Conservation (phyloP, 2,329 filamentous ascomycete genomes). For the Sclerotinia glacialis region DNA sequence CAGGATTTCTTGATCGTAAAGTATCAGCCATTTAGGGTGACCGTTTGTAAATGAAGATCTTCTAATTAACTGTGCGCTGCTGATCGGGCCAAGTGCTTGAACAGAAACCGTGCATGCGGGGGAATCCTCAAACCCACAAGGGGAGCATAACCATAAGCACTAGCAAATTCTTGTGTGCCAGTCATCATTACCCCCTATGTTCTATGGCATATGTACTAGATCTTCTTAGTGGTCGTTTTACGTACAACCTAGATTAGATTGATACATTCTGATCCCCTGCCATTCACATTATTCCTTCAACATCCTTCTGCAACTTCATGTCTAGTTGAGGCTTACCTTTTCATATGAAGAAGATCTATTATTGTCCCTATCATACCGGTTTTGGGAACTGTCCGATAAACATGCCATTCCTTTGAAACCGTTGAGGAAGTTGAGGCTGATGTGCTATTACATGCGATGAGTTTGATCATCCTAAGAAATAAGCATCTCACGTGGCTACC, state of each 20-base stretch:
- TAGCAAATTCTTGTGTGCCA: background rate
- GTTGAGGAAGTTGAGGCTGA: slow-evolving; percentile 16
- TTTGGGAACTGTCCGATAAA: background rate
- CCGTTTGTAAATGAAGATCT: background rate
- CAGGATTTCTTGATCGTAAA: background rate
- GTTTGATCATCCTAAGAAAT: slow-evolving; percentile 13
- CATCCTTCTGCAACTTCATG: slow-evolving; percentile 21
- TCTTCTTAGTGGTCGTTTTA: background rate
- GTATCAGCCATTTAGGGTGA: background rate
- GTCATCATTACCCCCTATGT: background rate
- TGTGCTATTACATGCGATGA: background rate
- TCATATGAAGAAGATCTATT: slow-evolving; percentile 2
- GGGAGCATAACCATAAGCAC: background rate
- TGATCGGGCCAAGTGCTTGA: background rate
- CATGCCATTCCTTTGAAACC: slow-evolving; percentile 1
- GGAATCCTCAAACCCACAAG: background rate
- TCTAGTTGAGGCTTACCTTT: background rate
- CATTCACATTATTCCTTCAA: slow-evolving; percentile 12
- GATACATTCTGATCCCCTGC: background rate
- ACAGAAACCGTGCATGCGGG: background rate
- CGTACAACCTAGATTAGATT: slow-evolving; percentile 11
- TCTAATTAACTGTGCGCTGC: background rate
- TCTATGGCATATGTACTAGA: background rate
- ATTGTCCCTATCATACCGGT: background rate
- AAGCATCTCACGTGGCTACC: slow-evolving; percentile 5